Percentiles rank a stretch among this genome's conserved stretches.
phyloP scores from a whole-genome alignment of 441 rosid species.

The Macaranga tanarius region DNA sequence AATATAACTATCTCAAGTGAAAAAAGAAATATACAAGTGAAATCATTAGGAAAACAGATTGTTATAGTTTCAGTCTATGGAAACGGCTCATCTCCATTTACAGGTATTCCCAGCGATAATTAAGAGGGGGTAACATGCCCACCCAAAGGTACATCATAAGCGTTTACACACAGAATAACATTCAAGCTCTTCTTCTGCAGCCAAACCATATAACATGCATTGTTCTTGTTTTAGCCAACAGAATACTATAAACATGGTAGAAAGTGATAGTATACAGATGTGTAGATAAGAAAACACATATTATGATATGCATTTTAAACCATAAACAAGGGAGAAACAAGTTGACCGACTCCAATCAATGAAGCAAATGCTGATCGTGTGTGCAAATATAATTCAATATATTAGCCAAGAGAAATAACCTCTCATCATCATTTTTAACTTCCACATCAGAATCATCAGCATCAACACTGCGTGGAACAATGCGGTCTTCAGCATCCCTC shows the following conservation, averaged over 20 bases:
- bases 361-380: neutral
- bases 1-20: neutral
- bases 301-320: neutral
- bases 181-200: neutral
- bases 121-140: neutral
- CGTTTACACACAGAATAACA: neutral
- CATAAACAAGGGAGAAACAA: neutral
- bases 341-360: neutral
- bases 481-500: conserved; percentile 80
- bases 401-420: conserved; percentile 42
- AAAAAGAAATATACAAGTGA: neutral
- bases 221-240: neutral
- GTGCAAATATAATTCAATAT: neutral
- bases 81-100: neutral
- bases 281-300: neutral
- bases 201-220: neutral
- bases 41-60: neutral
- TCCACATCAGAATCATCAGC: conserved; percentile 99
- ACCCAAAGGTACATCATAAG: neutral
- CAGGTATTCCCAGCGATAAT: neutral
- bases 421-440: conserved; percentile 66
- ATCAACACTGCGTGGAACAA: conserved; percentile 71
- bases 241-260: neutral
- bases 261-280: neutral
- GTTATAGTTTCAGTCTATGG: too few relatives aligned